These are phyloP conservation scores for Penicillium sclerotiorum DNA, from an alignment of 2,329 filamentous ascomycete genomes.

Conservation along the genomic window DNA sequence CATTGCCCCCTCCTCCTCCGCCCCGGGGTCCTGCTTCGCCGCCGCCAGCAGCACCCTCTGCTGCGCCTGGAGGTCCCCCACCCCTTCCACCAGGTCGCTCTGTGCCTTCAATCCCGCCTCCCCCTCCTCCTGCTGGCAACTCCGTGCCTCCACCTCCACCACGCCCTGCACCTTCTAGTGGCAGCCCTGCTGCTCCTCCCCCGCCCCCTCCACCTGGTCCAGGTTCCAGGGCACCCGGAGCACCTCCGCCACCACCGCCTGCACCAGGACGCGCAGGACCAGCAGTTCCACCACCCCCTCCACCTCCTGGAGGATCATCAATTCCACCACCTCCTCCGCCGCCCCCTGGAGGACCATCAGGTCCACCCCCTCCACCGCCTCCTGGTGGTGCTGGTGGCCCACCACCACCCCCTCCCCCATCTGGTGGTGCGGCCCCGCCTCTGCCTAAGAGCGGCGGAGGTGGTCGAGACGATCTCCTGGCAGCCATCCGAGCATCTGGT, in stretches of 20 bases:
- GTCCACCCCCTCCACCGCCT: slow-evolving; percentile 30
- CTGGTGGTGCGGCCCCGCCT: slow-evolving; percentile 48
- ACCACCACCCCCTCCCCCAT: slow-evolving; percentile 50
- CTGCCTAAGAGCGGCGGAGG: slow-evolving; percentile 39
- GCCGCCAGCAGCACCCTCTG: slow-evolving; percentile 30
- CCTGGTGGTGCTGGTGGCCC: slow-evolving; percentile 36
- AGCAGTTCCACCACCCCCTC: slow-evolving; percentile 48
- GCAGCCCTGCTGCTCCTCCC: slow-evolving; percentile 27
- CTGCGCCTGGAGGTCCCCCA: slow-evolving; percentile 39
- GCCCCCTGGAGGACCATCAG: slow-evolving; percentile 18
- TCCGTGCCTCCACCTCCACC: slow-evolving; percentile 32
- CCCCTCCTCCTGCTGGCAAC: slow-evolving; percentile 32
- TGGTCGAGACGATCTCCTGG: slow-evolving; percentile 48
- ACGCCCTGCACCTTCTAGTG: slow-evolving; percentile 22
- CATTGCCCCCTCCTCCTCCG: slow-evolving; percentile 49
- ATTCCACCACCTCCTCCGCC: slow-evolving; percentile 40
- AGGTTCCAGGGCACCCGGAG: slow-evolving; percentile 30
- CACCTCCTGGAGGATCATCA: slow-evolving; percentile 37
- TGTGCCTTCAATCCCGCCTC: slow-evolving; percentile 22
- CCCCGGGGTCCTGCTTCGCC: slow-evolving; percentile 35
- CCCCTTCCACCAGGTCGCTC: slow-evolving; percentile 29
- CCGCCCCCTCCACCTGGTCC: slow-evolving; percentile 38
- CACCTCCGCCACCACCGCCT: slow-evolving; percentile 41
- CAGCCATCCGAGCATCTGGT: slow-evolving; percentile 58
- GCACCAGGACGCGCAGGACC: slow-evolving; percentile 30